Evolutionary conservation across 1,284 basidiomycete species (phyloP), one percentile per base, ranked within the genome.

Genomic region (Moniliophthora roreri): DNA sequence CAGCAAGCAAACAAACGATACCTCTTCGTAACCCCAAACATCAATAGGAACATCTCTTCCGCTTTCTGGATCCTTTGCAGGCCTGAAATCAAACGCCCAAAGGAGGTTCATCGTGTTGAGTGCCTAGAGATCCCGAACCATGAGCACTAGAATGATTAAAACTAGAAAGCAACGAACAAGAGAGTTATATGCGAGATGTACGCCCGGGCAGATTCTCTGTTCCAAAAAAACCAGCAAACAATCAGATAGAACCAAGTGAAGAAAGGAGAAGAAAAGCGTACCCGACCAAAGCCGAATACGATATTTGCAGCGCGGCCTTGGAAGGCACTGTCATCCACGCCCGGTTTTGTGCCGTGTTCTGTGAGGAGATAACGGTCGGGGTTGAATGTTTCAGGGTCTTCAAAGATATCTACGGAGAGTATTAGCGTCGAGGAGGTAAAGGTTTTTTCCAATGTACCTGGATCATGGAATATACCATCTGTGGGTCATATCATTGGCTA

Each of bases 341-440:
- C 56, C 4, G 54, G 35, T 39, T 57, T 60, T n/a, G 58, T 47
- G n/a, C 61, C 61, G 24, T 56, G 48, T 49, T 60, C 57, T 18
- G 58, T 53, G 11, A 55, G 50, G 23, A 65, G 53, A 38, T 56
- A 65, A 23, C 63, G 54, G 35, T 65, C 63, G 4, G 63, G 63
- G 0, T 54, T 57, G 51, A 64, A 65, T 37, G 53, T 48, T 24
- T 65, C 60, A 1, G 63, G 61, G 4, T 56, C 52, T n/a, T 58
- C 62, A 47, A 56, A 65, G 45, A 40, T 58, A 55, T 28, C 55
- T 49, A 34, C 9, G 10, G 16, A 23, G 18, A 4, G 38, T 18
- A 34, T 23, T 10, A 26, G 2, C 13, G 16, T 2, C 21, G 23
- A 26, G 47, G 11, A 36, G 15, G n/a, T 36, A 20, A n/a, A 41